Evolutionary conservation across 2,329 filamentous ascomycete genomes (phyloP).

Genomic region (Diaporthe capsici): DNA sequence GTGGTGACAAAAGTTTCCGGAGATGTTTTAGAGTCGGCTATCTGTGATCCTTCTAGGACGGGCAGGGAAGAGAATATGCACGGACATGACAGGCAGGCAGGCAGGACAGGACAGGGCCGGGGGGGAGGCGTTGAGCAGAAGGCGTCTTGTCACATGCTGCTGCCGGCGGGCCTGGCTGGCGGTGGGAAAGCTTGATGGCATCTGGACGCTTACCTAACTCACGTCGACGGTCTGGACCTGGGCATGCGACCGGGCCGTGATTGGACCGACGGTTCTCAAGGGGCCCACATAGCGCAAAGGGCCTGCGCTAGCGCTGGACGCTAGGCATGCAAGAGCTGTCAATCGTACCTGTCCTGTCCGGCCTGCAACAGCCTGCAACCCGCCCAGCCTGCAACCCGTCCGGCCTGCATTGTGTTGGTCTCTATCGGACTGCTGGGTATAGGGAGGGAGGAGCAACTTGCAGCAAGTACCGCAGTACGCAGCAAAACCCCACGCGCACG

Average conservation of each 20-base stretch:
- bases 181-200: conserved; percentile 18
- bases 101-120: neutral
- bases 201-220: conserved; percentile 12
- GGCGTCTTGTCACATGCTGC: conserved; percentile 20
- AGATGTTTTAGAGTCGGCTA: neutral
- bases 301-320: conserved; percentile 28
- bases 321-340: conserved; percentile 35
- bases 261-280: neutral
- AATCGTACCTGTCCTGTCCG: conserved; percentile 28
- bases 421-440: conserved; percentile 2
- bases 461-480: neutral
- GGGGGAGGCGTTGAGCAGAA: neutral
- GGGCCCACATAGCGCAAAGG: conserved; percentile 16
- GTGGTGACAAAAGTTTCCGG: neutral
- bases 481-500: conserved; percentile 16
- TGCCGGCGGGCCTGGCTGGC: neutral
- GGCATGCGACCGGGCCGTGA: neutral
- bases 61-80: neutral
- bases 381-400: neutral
- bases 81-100: neutral
- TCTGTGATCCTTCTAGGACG: neutral
- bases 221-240: conserved; percentile 21
- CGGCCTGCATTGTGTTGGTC: neutral
- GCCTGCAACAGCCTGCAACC: conserved; percentile 1
- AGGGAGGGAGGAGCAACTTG: neutral